Base-by-base conservation (phyloP, 2,329 filamentous ascomycete genomes). In the Trichophyton simii region DNA sequence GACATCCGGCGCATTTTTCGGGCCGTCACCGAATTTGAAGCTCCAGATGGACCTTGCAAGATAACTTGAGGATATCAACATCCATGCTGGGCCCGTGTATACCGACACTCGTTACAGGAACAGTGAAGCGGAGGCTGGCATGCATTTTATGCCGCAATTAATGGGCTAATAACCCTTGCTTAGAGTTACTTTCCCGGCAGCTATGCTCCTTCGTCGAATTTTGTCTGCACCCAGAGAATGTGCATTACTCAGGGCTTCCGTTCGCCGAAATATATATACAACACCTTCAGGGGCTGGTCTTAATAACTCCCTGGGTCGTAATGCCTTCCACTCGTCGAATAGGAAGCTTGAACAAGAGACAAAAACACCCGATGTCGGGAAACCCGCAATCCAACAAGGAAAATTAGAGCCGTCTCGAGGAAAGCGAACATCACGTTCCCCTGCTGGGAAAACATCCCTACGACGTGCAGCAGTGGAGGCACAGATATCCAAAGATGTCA, bases 401-500 rank as follows among this genome's bases (percentile, higher is more conserved):
- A 54, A 54, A 25, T 7, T 22, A 36, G 52, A n/a, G 31, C 6
- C 52, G 9, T 71, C 71, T 52, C 72, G 73, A 18, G 69, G 75
- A 67, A 79, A 78, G 68, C 77, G 79, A 65, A 71, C 73, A 5
- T 69, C 72, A 11, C 34, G n/a, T 64, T 76, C 76, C 25, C 77
- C 81, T 2, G 78, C 79, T 25, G 77, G 83, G 52, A 88, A 90
- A 66, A 87, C 86, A 64, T 94, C 89, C 1, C 78, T 96, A 36
- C 85, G 92, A 61, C 83, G 91, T 62, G 90, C 95, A 11, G 90
- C 91, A 36, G 87, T 90, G 18, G 90, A 94, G 68, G 91, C 91
- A 18, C 90, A 96, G 75, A 77, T 75, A 66, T 83, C 77, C 62
- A 79, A 76, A 66, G 78, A 79, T 67, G 77, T 77, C 65, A 74